Base-by-base conservation (phyloP, 768 basidiomycete species). In the Boletus tylopilopsis region DNA sequence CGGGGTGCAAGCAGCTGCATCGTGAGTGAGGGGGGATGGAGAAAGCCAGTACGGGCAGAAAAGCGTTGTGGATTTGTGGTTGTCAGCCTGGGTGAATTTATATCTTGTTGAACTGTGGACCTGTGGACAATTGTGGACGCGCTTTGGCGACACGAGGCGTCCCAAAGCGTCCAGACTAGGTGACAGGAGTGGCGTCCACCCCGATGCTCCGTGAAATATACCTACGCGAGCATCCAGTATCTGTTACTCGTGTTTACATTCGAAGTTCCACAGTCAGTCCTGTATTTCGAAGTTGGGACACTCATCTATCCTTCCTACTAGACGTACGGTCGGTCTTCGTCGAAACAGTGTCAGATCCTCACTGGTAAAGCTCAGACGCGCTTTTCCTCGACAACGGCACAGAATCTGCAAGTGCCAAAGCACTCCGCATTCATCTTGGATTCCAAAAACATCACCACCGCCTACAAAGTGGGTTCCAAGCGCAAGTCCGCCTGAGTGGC, bases 71-170 rank as follows among this genome's bases (percentile, higher is more conserved):
- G 19, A 15, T 4, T 12, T 37, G 32, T 38, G 16, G 18, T 40
- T 5, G 37, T 42, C 48, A 23, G 27, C 44, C 30, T 25, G 51
- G 34, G 12, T 38, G 46, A 19, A 38, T 55, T 58, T 69, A 67
- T 59, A 54, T 25, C 30, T 16, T 39, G 41, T 29, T 47, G 49
- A n/a, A 6, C 24, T 50, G 47, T 47, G 49, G 55, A 49, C 38
- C 22, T 56, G 63, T 67, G 66, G 63, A 61, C 65, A 49, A 54
- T 56, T 51, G 54, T 52, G 47, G 56, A 55, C 13, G 45, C 34
- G 62, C 66, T 61, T 54, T 59, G 61, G 44, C 40, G 29, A 43
- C 64, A 65, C 63, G 65, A 67, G 65, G 58, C 58, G 16, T 48
- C 33, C 24, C 56, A 60, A 60, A 52, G 49, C 47, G 40, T 40